Percentiles rank a stretch among this genome's conserved stretches.
Evolutionary conservation across 495 filamentous ascomycete genomes (phyloP).

Genomic region (Lindgomyces ingoldianus): DNA sequence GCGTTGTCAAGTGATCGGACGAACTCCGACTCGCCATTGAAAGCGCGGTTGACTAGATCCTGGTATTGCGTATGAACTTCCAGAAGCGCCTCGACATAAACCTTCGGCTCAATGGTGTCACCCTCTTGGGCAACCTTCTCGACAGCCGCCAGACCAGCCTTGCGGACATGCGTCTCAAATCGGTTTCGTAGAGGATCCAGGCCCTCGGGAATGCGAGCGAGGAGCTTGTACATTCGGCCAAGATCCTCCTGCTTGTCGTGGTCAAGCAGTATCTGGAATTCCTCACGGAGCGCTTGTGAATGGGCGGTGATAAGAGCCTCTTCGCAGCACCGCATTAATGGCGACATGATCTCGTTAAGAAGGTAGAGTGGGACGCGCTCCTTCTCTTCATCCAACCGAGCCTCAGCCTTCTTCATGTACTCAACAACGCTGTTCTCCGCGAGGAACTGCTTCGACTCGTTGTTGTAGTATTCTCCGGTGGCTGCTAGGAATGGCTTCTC

Average conservation of each 20-base stretch:
- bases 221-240: slow-evolving; percentile 90
- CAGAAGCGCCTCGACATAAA: slow-evolving; percentile 92
- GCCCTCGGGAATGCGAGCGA: slow-evolving; percentile 88
- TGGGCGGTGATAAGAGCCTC: slow-evolving; percentile 87
- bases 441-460: slow-evolving; percentile 90
- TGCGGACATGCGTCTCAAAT: slow-evolving; percentile 91
- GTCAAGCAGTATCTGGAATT: slow-evolving; percentile 94
- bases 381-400: slow-evolving; percentile 89
- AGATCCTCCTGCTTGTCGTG: slow-evolving; percentile 94
- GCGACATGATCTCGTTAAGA: slow-evolving; percentile 80
- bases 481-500: slow-evolving; percentile 88
- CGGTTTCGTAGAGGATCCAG: slow-evolving; percentile 83
- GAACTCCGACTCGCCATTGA: slow-evolving; percentile 94
- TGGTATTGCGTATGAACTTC: slow-evolving; percentile 94
- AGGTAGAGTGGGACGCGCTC: slow-evolving; percentile 90
- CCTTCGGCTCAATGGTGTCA: slow-evolving; percentile 90
- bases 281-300: slow-evolving; percentile 78
- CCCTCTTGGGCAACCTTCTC: slow-evolving; percentile 88
- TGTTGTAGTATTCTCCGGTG: slow-evolving; percentile 81
- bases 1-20: slow-evolving; percentile 95
- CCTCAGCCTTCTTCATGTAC: slow-evolving; percentile 99
- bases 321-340: slow-evolving; percentile 84
- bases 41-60: slow-evolving; percentile 85
- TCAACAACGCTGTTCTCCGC: slow-evolving; percentile 97
- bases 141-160: slow-evolving; percentile 81